Evolutionary conservation across 179 eudicot genomes (phyloP).

Genomic region (Beta macrorhiza): DNA sequence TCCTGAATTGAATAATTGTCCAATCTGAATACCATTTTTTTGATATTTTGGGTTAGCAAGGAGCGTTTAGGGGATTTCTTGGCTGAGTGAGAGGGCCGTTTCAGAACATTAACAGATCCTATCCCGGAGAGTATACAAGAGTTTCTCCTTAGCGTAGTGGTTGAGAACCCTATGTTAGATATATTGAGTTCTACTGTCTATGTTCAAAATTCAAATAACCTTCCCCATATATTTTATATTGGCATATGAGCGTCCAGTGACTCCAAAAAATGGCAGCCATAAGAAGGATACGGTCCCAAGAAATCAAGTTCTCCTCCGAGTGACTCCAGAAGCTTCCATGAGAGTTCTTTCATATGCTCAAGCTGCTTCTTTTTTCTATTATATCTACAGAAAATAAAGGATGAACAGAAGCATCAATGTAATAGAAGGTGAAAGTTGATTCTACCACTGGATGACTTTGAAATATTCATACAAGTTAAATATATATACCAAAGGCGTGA

Average conservation of each 20-base stretch:
- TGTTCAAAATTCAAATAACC: background rate
- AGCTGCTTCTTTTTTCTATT: slow-evolving; percentile 47
- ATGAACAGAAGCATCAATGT: slow-evolving; percentile 1
- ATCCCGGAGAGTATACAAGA: background rate
- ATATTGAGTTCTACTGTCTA: background rate
- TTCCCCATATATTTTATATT: background rate
- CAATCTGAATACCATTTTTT: too few species aligned
- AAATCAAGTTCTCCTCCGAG: slow-evolving; percentile 57
- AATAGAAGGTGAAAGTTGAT: background rate
- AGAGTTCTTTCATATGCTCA: slow-evolving; percentile 56
- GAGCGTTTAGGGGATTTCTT: background rate
- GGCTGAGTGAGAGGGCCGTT: background rate
- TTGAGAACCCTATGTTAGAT: background rate
- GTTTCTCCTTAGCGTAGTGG: background rate
- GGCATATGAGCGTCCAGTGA: background rate
- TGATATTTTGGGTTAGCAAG: background rate
- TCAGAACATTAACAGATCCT: background rate
- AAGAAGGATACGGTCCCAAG: slow-evolving; percentile 79
- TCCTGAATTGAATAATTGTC: background rate
- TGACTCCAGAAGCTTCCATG: slow-evolving; percentile 45
- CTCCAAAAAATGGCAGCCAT: background rate
- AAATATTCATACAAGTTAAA: background rate
- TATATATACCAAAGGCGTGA: background rate
- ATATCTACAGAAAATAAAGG: slow-evolving; percentile 42
- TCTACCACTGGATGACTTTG: background rate